Conservation (phyloP, 164 flowering plant genomes). For the Piper betle region DNA sequence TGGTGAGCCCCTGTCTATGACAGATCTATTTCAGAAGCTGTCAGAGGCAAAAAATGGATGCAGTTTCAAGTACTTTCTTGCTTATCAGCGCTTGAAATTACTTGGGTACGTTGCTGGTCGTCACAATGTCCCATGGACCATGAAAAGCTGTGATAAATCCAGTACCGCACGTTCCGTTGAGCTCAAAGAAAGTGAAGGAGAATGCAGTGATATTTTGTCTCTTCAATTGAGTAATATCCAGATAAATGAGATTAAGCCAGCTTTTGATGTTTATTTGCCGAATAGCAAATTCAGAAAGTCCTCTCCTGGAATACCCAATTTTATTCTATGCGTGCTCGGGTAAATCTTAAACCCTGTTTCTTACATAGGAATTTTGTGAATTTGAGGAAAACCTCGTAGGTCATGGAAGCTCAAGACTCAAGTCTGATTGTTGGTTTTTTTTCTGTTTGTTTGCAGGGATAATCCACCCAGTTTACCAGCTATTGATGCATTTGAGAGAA, state of each 20-base stretch:
- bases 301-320: slow-evolving; percentile 62
- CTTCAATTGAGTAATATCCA: slow-evolving; percentile 23
- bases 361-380: neutral
- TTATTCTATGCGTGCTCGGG: slow-evolving; percentile 45
- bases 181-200: slow-evolving; percentile 6
- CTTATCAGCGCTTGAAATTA: slow-evolving; percentile 56
- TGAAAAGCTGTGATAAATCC: slow-evolving; percentile 19
- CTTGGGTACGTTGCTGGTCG: slow-evolving; percentile 74
- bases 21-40: slow-evolving; percentile 36
- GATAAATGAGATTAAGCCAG: slow-evolving; percentile 27
- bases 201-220: slow-evolving; percentile 9
- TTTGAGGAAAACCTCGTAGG: neutral
- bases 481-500: slow-evolving; percentile 34
- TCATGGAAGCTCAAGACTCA: neutral
- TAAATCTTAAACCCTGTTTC: slow-evolving; percentile 7
- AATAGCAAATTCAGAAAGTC: slow-evolving; percentile 76
- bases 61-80: slow-evolving; percentile 59
- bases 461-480: slow-evolving; percentile 44
- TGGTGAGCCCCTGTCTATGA: slow-evolving; percentile 22
- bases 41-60: slow-evolving; percentile 35
- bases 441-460: slow-evolving; percentile 21
- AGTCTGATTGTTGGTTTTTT: neutral
- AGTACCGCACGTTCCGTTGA: neutral
- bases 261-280: slow-evolving; percentile 71
- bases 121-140: slow-evolving; percentile 51